These are phyloP conservation scores for Penicillium sp. DNA, from an alignment of 2,329 filamentous ascomycete species.

Conservation along the genomic window DNA sequence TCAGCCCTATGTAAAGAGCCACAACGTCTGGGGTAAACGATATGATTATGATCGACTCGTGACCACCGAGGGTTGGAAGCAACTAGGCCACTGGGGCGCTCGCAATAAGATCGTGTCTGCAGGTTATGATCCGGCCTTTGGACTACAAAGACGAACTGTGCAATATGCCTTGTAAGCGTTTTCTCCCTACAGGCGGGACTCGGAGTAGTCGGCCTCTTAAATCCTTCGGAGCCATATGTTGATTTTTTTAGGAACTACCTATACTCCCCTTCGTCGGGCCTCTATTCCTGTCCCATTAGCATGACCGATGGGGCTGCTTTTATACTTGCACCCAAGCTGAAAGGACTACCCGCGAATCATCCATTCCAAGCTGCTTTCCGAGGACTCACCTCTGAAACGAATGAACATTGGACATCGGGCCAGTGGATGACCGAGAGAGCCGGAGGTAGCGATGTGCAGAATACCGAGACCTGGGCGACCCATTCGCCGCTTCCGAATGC, in stretches of 20 bases:
- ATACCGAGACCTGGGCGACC: constrained; percentile 39
- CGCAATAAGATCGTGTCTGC: constrained; percentile 33
- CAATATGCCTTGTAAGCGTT: constrained; percentile 36
- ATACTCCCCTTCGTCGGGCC: constrained; percentile 63
- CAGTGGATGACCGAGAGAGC: constrained; percentile 46
- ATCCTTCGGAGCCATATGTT: background rate
- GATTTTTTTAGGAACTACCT: constrained; percentile 50
- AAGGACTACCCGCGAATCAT: constrained; percentile 12
- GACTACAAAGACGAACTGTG: constrained; percentile 25
- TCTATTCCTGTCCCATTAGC: constrained; percentile 67
- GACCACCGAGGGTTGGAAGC: constrained; percentile 68
- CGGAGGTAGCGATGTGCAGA: constrained; percentile 41
- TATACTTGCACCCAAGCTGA: constrained; percentile 30
- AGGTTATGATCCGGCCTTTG: constrained; percentile 28
- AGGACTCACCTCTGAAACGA: constrained; percentile 32
- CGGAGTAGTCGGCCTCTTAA: too few species aligned
- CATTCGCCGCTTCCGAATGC: constrained; percentile 25
- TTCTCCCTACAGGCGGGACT: too few species aligned
- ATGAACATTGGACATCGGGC: constrained; percentile 40
- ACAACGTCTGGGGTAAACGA: constrained; percentile 64
- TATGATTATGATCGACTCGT: constrained; percentile 62
- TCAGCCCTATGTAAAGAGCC: constrained; percentile 63
- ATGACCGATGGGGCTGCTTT: constrained; percentile 57
- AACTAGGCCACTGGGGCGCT: constrained; percentile 39
- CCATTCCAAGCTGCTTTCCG: constrained; percentile 32